Conservation (phyloP, 352 stramenopile species). For the Phytophthora multivora region DNA sequence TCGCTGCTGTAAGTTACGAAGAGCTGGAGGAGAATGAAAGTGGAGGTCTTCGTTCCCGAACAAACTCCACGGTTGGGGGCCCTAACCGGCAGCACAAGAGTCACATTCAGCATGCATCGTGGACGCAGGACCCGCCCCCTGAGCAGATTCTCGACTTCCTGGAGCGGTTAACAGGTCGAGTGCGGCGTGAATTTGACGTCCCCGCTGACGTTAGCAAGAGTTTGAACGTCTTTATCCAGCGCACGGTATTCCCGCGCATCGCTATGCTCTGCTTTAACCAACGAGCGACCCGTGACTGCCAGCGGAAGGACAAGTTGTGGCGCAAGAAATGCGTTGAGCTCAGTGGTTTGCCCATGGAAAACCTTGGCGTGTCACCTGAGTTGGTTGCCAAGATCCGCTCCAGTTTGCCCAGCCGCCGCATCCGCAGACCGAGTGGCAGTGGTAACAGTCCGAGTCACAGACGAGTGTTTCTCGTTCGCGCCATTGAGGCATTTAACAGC, state of each 20-base stretch:
- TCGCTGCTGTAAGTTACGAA: constrained; percentile 63
- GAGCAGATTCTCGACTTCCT: constrained; percentile 84
- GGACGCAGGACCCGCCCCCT: constrained; percentile 64
- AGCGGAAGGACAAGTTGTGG: constrained; percentile 87
- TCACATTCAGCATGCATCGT: constrained; percentile 39
- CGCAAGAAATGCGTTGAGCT: constrained; percentile 74
- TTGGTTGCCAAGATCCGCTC: constrained; percentile 68
- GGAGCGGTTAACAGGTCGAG: constrained; percentile 61
- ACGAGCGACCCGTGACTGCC: constrained; percentile 66
- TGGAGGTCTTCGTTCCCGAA: constrained; percentile 14
- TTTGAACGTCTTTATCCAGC: constrained; percentile 76
- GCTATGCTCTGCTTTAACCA: constrained; percentile 78
- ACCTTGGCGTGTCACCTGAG: constrained; percentile 53
- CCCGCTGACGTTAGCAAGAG: constrained; percentile 79
- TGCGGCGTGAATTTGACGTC: constrained; percentile 81
- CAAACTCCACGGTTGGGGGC: constrained; percentile 9
- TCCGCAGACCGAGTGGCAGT: constrained; percentile 14
- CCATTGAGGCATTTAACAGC: constrained; percentile 80
- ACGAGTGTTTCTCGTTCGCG: constrained; percentile 60
- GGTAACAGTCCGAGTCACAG: constrained; percentile 30
- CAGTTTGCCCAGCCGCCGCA: constrained; percentile 51
- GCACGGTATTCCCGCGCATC: constrained; percentile 75
- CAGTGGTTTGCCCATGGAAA: constrained; percentile 69
- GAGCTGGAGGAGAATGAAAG: constrained; percentile 50
- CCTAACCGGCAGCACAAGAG: constrained; percentile 3